Conservation (phyloP, 2,329 filamentous ascomycete genomes). For the Fusarium aywerte region DNA sequence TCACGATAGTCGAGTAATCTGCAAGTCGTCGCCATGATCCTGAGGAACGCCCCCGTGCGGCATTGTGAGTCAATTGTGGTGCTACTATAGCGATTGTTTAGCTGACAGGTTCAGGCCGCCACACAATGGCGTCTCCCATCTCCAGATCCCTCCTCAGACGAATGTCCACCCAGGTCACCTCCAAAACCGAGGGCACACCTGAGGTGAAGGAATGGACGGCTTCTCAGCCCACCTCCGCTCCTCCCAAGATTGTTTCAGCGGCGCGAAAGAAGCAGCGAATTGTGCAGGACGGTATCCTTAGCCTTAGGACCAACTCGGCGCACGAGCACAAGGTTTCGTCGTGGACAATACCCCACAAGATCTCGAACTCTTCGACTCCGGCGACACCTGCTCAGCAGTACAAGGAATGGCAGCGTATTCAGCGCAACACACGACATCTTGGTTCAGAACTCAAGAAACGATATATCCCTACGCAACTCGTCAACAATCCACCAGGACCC, state of each 20-base stretch:
- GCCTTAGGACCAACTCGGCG: conserved; percentile 51
- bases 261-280: conserved; percentile 51
- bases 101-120: conserved; percentile 59
- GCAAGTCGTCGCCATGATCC: conserved; percentile 61
- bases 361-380: conserved; percentile 51
- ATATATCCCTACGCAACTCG: conserved; percentile 74
- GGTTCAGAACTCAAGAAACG: conserved; percentile 62
- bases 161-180: conserved; percentile 46
- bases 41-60: conserved; percentile 65
- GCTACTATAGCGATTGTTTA: background rate
- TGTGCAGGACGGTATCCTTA: conserved; percentile 50
- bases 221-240: conserved; percentile 31
- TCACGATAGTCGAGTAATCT: conserved; percentile 32
- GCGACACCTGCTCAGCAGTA: conserved; percentile 55
- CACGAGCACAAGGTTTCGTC: conserved; percentile 49
- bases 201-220: conserved; percentile 40
- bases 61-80: conserved; percentile 58
- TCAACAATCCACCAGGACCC: conserved; percentile 77
- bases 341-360: conserved; percentile 50
- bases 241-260: conserved; percentile 42
- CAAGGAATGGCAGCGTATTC: conserved; percentile 52
- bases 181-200: conserved; percentile 28
- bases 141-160: conserved; percentile 50
- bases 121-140: conserved; percentile 60
- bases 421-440: conserved; percentile 58